Percentiles rank a stretch among this genome's conserved stretches.
Conservation (phyloP, 768 basidiomycete genomes). For the Russula earlei region DNA sequence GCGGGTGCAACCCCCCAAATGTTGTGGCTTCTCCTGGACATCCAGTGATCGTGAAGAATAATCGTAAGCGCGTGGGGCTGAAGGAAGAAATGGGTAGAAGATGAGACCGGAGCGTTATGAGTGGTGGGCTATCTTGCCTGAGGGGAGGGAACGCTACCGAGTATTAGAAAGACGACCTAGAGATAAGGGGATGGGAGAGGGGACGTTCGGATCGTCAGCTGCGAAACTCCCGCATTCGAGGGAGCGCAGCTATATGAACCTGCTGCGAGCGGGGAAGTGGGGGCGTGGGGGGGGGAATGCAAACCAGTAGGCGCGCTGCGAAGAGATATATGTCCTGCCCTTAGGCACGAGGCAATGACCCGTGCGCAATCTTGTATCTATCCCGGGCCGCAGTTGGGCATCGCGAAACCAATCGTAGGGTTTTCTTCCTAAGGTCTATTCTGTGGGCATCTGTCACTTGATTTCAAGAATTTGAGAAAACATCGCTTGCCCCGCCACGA, state of each 20-base stretch:
- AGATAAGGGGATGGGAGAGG: background rate
- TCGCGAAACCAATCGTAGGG: slow-evolving; percentile 10
- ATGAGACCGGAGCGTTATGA: background rate
- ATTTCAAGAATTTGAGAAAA: slow-evolving; percentile 2
- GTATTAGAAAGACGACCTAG: slow-evolving; percentile 1
- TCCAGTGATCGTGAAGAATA: slow-evolving; percentile 6
- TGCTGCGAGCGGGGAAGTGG: slow-evolving; percentile 7
- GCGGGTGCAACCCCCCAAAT: background rate
- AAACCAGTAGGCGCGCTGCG: background rate
- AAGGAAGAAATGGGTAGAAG: background rate
- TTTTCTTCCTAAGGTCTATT: slow-evolving; percentile 1
- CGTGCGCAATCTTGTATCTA: slow-evolving; percentile 15
- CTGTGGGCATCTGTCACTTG: slow-evolving; percentile 16
- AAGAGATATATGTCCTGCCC: slow-evolving; percentile 18
- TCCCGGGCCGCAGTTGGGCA: slow-evolving; percentile 6
- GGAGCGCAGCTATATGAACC: slow-evolving; percentile 19
- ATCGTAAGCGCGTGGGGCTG: slow-evolving; percentile 5
- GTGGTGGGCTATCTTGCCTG: background rate
- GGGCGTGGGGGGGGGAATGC: slow-evolving; percentile 3
- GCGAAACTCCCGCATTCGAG: slow-evolving; percentile 16
- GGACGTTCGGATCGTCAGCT: slow-evolving; percentile 11
- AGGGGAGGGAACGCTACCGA: background rate
- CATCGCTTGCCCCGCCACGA: background rate
- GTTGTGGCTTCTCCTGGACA: slow-evolving; percentile 1
- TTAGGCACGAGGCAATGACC: slow-evolving; percentile 18